These are phyloP conservation scores for Intubia oerlemansii DNA, from an alignment of 2,329 filamentous ascomycete species.

Conservation along the genomic window DNA sequence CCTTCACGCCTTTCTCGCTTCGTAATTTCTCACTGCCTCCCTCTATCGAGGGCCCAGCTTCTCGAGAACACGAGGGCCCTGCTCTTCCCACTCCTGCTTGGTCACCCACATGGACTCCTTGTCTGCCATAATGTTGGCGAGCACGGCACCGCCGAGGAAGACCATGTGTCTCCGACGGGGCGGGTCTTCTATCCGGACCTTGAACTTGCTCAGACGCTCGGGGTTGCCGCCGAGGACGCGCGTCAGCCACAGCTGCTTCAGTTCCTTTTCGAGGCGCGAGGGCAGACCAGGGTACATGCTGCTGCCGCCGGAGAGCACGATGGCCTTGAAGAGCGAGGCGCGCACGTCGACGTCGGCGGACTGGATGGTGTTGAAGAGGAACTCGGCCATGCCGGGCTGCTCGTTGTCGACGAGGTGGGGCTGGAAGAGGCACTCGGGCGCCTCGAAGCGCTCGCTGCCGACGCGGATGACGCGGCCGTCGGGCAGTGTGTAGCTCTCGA, in stretches of 20 bases:
- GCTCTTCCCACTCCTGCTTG: constrained; percentile 92
- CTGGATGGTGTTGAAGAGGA: constrained; percentile 98
- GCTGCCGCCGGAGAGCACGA: constrained; percentile 87
- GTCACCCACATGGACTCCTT: constrained; percentile 99
- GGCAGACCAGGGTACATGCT: constrained; percentile 98
- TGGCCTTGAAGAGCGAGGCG: constrained; percentile 85
- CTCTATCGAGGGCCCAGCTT: constrained; percentile 62
- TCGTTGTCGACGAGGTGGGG: constrained; percentile 95
- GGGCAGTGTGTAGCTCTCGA: constrained; percentile 92
- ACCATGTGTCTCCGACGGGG: constrained; percentile 96
- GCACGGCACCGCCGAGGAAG: constrained; percentile 84
- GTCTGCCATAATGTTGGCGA: constrained; percentile 97
- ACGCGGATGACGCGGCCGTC: constrained; percentile 93
- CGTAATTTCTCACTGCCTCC: too few species aligned
- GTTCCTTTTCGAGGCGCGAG: constrained; percentile 86
- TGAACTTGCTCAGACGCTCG: constrained; percentile 93
- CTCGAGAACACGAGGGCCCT: constrained; percentile 64
- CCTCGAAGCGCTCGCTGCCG: constrained; percentile 92
- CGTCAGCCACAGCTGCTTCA: constrained; percentile 97
- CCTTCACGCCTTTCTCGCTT: too few species aligned
- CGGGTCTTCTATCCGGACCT: constrained; percentile 96
- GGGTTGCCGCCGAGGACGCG: constrained; percentile 78
- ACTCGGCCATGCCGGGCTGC: constrained; percentile 88
- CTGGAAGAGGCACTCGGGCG: constrained; percentile 95
- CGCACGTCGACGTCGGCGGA: constrained; percentile 87